Base-by-base conservation (phyloP, 345 rosid species). In the Anacardium occidentale region DNA sequence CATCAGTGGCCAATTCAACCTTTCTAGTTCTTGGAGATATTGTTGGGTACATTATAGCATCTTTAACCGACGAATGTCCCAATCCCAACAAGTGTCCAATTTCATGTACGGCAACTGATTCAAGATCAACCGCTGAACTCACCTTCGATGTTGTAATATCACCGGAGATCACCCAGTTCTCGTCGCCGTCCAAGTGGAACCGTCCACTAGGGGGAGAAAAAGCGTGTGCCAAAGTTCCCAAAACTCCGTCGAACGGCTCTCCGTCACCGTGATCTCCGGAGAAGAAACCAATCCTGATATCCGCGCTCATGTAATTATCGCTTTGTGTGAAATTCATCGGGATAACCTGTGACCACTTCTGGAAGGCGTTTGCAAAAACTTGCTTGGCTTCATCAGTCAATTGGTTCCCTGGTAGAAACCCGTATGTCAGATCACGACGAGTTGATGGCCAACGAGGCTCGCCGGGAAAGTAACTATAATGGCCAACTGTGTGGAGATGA, bases 71-170 rank as follows among this genome's bases (percentile, higher is more conserved):
- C 0, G 98, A 94, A 71, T 94, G 98, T 9, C 98, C 98, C 60
- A 94, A 74, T 18, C 98, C 98, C 15, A 94, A 80, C 83, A 94
- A 66, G 79, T 94, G 98, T 29, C 98, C 98, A 21, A 94, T 92
- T 82, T 94, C 98, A 51, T 94, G 98, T 52, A 92, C 95, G 5
- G 94, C 95, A 45, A 94, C 98, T 0, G 98, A 90, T 65, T 94
- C 98, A 12, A 94, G 77, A 61, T 94, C 98, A 40, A 94, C 82
- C 7, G 98, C 91, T 5, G 92, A 68, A 37, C 78, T 3, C 25
- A 79, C 3, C 37, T 77, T 4, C 14, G 87, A 77, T 29, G n/a
- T 62, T 5, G 73, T 61, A 2, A 73, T 55, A 57, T 83, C 91
- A 4, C 92, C 91, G 11, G 85, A 59, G 1, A 85, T 79, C 4